A percentile compares a stretch with the other conserved stretches of the same genome.
These are phyloP conservation scores for Fusarium nematophilum DNA, from an alignment of 2,329 filamentous ascomycete genomes.

Conservation along the genomic window DNA sequence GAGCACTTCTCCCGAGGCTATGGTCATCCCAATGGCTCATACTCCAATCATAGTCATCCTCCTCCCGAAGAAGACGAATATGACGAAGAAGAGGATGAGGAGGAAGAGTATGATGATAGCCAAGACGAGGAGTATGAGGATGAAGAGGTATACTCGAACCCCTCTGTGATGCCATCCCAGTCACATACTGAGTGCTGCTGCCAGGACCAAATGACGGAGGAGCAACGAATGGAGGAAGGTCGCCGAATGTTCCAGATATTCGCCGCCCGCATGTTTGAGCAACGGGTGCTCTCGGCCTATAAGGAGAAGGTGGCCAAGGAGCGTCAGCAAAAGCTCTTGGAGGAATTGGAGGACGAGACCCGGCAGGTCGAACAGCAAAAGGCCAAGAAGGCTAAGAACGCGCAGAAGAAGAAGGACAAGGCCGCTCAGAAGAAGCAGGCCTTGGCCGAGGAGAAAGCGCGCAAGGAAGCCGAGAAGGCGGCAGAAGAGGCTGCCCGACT, in stretches of 20 bases:
- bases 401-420: constrained; percentile 95
- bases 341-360: constrained; percentile 90
- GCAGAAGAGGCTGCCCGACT: constrained; percentile 84
- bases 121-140: constrained; percentile 79
- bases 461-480: constrained; percentile 87
- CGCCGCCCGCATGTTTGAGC: constrained; percentile 98
- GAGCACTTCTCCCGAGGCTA: constrained; percentile 71
- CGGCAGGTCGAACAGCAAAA: constrained; percentile 81
- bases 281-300: constrained; percentile 95
- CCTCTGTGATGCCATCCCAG: constrained; percentile 53
- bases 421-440: constrained; percentile 88
- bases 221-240: constrained; percentile 99
- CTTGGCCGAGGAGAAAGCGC: constrained; percentile 90
- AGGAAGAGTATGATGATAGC: constrained; percentile 71
- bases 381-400: constrained; percentile 93
- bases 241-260: constrained; percentile 99
- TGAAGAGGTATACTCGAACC: constrained; percentile 74
- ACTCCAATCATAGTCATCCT: constrained; percentile 76
- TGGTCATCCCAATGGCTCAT: constrained; percentile 70
- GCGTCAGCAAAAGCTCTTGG: constrained; percentile 88
- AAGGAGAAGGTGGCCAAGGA: constrained; percentile 96
- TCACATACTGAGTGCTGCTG: constrained; percentile 59
- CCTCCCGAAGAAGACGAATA: constrained; percentile 82
- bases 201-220: constrained; percentile 96
- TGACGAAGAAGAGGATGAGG: constrained; percentile 73